Evolutionary conservation across 2,329 filamentous ascomycete genomes (phyloP).

Genomic region (Diplodia scrobiculata): DNA sequence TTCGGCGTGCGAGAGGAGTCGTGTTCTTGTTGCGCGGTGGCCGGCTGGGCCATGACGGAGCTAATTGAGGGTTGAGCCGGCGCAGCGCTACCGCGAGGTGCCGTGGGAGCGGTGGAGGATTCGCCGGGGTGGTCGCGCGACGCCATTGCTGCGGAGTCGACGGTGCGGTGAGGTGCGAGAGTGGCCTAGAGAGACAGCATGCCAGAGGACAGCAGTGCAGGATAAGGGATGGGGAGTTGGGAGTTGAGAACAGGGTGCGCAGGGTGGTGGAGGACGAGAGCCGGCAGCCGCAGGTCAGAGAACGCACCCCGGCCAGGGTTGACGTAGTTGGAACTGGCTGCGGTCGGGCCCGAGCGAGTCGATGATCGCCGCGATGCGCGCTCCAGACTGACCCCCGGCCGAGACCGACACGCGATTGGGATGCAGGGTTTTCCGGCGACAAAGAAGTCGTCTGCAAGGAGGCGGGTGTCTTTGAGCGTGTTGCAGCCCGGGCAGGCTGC

Average conservation of each 20-base stretch:
- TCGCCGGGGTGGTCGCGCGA: conserved; percentile 23
- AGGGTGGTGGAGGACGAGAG: conserved; percentile 22
- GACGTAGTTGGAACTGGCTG: conserved; percentile 26
- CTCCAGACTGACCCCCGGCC: conserved; percentile 1
- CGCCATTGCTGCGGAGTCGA: conserved; percentile 16
- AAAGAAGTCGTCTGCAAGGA: conserved; percentile 5
- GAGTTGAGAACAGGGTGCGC: conserved; percentile 10
- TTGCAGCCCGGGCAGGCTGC: conserved; percentile 13
- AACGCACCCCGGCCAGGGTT: conserved; percentile 16
- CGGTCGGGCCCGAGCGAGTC: conserved; percentile 10
- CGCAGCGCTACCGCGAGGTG: conserved; percentile 18
- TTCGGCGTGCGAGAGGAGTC: conserved; percentile 2
- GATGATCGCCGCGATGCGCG: conserved; percentile 20
- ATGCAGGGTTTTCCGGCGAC: conserved; percentile 17
- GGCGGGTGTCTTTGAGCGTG: background rate
- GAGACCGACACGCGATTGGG: background rate
- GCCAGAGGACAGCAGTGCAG: background rate
- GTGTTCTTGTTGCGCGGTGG: background rate
- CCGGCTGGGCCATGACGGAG: conserved; percentile 5
- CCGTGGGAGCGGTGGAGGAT: conserved; percentile 24
- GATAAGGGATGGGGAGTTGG: conserved; percentile 10
- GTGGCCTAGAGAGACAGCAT: background rate
- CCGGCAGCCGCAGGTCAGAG: conserved; percentile 20
- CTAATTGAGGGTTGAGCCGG: conserved; percentile 24
- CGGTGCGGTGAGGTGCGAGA: too few relatives aligned